These are phyloP conservation scores for Capsella bursapastoris DNA, from an alignment of 345 rosid species.

Conservation along the genomic window DNA sequence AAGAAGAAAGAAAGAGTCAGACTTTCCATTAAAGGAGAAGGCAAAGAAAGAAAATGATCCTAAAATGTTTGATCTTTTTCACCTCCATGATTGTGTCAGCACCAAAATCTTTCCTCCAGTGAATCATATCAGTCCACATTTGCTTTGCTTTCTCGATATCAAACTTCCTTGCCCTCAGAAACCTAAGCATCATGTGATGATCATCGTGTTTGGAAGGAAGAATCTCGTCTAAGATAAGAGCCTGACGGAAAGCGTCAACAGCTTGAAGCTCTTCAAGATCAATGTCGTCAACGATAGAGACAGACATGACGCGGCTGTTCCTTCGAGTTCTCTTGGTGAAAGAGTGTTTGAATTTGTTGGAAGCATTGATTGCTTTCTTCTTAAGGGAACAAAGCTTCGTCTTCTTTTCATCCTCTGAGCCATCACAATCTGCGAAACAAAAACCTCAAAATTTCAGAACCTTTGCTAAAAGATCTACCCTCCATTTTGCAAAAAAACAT, in stretches of 20 bases:
- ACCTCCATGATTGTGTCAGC: conserved; percentile 86
- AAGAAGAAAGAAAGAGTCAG: conserved; percentile 20
- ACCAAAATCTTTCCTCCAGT: conserved; percentile 86
- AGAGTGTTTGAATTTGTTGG: conserved; percentile 77
- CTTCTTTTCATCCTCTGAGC: conserved; percentile 73
- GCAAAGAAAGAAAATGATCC: neutral
- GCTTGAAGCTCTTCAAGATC: conserved; percentile 81
- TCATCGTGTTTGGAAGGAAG: conserved; percentile 81
- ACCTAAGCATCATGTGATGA: conserved; percentile 88
- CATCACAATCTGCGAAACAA: conserved; percentile 45
- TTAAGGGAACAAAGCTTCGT: conserved; percentile 71
- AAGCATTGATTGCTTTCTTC: conserved; percentile 83
- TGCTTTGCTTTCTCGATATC: conserved; percentile 86
- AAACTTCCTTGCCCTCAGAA: conserved; percentile 85
- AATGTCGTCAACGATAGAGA: conserved; percentile 62
- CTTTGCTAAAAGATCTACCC: neutral
- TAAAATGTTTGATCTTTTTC: neutral
- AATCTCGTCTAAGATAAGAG: conserved; percentile 79
- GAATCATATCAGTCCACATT: conserved; percentile 91
- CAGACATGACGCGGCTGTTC: conserved; percentile 73
- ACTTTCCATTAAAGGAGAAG: neutral
- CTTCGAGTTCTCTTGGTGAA: conserved; percentile 65
- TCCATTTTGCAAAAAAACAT: neutral
- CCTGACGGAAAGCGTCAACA: conserved; percentile 87
- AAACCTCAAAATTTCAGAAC: conserved; percentile 2